phyloP scores from a whole-genome alignment of 441 rosid genomes.

The Eugenia klotzschiana region DNA sequence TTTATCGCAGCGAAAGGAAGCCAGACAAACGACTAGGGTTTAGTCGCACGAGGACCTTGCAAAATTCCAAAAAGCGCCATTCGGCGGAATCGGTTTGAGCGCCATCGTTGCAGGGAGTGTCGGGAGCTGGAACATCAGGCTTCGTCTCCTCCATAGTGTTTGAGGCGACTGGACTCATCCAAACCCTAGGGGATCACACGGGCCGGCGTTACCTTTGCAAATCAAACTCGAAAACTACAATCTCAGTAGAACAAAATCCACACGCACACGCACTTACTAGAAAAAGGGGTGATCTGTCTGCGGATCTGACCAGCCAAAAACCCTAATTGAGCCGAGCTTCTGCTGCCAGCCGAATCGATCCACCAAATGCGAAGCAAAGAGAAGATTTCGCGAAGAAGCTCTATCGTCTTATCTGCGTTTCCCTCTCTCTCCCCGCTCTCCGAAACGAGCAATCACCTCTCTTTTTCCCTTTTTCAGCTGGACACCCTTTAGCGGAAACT shows the following conservation, averaged over 20 bases:
- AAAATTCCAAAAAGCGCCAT: constrained; percentile 31
- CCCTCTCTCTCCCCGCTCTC: background rate
- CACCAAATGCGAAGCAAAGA: background rate
- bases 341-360: background rate
- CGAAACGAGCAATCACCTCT: background rate
- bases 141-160: constrained; percentile 33
- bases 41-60: constrained; percentile 28
- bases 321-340: background rate
- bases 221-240: background rate
- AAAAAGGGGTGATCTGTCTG: background rate
- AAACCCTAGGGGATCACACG: constrained; percentile 3
- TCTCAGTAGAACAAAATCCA: background rate
- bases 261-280: background rate
- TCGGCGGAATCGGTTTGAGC: constrained; percentile 19
- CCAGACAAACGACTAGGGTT: background rate
- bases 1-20: background rate
- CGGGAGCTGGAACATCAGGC: constrained; percentile 28
- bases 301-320: background rate
- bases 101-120: constrained; percentile 14
- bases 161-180: constrained; percentile 11
- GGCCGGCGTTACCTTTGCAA: background rate
- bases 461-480: background rate
- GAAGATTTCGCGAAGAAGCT: background rate
- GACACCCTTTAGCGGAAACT: background rate
- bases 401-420: background rate